Percentiles rank a stretch among this genome's conserved stretches.
Evolutionary conservation across 2,329 filamentous ascomycete species (phyloP).

Genomic region (Talaromyces pinophilus): DNA sequence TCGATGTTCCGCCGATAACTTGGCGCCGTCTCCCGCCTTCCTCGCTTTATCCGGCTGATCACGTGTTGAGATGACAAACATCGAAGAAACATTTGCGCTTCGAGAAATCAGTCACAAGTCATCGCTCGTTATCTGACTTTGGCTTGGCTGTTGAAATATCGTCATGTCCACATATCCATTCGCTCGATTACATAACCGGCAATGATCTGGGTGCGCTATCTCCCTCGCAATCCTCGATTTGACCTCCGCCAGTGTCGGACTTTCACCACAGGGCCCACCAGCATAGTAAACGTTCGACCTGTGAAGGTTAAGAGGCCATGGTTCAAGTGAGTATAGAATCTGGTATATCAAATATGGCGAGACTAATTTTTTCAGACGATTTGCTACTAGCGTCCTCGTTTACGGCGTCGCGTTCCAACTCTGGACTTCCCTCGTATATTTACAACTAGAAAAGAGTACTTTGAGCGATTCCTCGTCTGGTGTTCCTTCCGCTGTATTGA

Average conservation of each 20-base stretch:
- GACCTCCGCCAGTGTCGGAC: constrained; percentile 29
- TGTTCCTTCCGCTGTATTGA: background rate
- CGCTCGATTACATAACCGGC: constrained; percentile 20
- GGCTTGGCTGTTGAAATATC: background rate
- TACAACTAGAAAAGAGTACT: constrained; percentile 33
- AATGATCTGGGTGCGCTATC: constrained; percentile 38
- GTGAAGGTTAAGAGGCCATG: constrained; percentile 39
- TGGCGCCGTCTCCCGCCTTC: constrained; percentile 7
- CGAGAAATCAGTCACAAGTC: background rate
- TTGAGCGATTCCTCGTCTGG: constrained; percentile 27
- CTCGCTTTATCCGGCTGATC: background rate
- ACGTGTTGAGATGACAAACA: constrained; percentile 17
- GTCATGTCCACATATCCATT: constrained; percentile 13
- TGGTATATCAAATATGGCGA: background rate
- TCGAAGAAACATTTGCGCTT: constrained; percentile 1
- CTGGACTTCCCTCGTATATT: constrained; percentile 37
- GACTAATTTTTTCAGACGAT: constrained; percentile 29
- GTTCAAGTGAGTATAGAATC: constrained; percentile 32
- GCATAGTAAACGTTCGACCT: constrained; percentile 32
- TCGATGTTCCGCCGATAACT: constrained; percentile 8
- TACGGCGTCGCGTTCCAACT: constrained; percentile 38
- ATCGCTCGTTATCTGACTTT: background rate
- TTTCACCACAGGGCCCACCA: constrained; percentile 25
- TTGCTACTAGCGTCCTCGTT: constrained; percentile 34
- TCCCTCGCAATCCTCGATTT: constrained; percentile 31